phyloP scores from a whole-genome alignment of 1,284 basidiomycete species.

The Leccinum subatratum region DNA sequence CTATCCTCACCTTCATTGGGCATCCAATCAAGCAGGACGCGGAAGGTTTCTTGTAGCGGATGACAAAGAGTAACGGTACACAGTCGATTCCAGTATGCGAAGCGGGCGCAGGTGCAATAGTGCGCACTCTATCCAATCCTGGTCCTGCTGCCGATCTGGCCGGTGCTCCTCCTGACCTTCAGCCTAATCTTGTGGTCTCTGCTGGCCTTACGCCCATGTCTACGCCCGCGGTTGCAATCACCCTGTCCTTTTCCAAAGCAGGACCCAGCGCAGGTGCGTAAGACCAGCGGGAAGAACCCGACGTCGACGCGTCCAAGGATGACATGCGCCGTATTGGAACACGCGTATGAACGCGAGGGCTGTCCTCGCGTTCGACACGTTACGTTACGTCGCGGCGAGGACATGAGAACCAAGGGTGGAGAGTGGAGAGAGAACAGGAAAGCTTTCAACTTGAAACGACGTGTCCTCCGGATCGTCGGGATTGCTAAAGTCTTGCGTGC shows the following conservation, averaged over 20 bases:
- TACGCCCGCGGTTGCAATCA: background rate
- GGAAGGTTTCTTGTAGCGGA: conserved; percentile 22
- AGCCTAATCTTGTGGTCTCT: background rate
- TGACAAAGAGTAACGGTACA: conserved; percentile 24
- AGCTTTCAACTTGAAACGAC: conserved; percentile 54
- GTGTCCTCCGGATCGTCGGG: conserved; percentile 53
- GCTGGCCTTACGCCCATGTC: conserved; percentile 7
- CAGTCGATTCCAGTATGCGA: conserved; percentile 21
- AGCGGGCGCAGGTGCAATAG: conserved; percentile 6
- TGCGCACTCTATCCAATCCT: background rate
- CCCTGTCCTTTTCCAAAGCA: background rate
- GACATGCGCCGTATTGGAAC: conserved; percentile 19
- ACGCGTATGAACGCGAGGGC: conserved; percentile 27
- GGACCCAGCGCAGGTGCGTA: conserved; percentile 10
- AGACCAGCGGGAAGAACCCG: conserved; percentile 18
- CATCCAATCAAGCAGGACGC: conserved; percentile 24
- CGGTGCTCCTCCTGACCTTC: background rate
- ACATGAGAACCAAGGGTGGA: conserved; percentile 2
- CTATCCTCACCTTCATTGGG: conserved; percentile 9
- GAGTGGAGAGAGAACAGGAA: conserved; percentile 41
- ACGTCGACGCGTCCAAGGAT: conserved; percentile 29
- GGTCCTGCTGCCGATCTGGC: conserved; percentile 5
- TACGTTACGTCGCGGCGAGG: conserved; percentile 28
- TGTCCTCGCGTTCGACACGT: conserved; percentile 23
- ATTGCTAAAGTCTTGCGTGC: conserved; percentile 57